phyloP scores from a whole-genome alignment of 2,329 filamentous ascomycete genomes.

The Alternaria consortialis region DNA sequence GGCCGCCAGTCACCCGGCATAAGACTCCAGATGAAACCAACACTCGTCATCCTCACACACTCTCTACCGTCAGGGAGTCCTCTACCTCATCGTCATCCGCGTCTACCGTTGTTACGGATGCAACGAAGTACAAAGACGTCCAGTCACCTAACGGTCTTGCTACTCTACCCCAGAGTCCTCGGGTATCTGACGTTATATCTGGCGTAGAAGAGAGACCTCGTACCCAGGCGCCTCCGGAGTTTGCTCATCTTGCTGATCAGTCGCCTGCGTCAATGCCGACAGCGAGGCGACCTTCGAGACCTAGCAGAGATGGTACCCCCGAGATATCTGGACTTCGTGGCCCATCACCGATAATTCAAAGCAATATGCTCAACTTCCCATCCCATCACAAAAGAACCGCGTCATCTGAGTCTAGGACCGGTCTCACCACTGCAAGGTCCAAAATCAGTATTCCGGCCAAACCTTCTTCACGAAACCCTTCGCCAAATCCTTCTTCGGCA shows the following conservation, averaged over 20 bases:
- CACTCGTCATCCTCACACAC: constrained; percentile 63
- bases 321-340: constrained; percentile 56
- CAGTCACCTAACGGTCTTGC: constrained; percentile 39
- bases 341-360: constrained; percentile 64
- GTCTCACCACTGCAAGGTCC: constrained; percentile 27
- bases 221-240: constrained; percentile 48
- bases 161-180: constrained; percentile 64
- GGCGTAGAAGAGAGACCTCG: constrained; percentile 21
- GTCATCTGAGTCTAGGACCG: constrained; percentile 56
- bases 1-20: constrained; percentile 69
- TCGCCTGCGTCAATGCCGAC: constrained; percentile 58
- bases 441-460: constrained; percentile 41
- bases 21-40: constrained; percentile 62
- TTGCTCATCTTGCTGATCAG: constrained; percentile 69
- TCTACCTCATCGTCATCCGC: constrained; percentile 76
- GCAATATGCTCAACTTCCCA: constrained; percentile 61
- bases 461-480: constrained; percentile 50
- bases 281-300: constrained; percentile 57
- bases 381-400: constrained; percentile 61
- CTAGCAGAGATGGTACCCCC: constrained; percentile 57
- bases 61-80: constrained; percentile 74
- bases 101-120: constrained; percentile 69
- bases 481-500: constrained; percentile 48
- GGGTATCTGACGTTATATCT: constrained; percentile 14
- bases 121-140: constrained; percentile 56